Conservation (phyloP, 78 protist species). For the Isochrysis galbana region DNA sequence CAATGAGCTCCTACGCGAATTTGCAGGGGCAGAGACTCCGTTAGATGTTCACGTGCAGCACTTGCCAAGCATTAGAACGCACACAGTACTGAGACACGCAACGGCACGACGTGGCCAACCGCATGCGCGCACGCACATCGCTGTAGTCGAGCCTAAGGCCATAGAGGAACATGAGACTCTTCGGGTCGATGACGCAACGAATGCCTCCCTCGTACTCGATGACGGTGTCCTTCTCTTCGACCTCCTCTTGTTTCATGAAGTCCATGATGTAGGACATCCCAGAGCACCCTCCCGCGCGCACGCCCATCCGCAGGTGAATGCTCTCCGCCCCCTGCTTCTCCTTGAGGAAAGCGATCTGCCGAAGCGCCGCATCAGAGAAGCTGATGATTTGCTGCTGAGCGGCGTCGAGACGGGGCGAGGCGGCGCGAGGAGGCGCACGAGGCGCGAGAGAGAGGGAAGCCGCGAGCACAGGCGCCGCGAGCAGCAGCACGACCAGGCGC, state of each 20-base stretch:
- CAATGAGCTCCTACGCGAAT: too few relatives aligned
- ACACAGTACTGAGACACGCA: too few relatives aligned
- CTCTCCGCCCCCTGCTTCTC: background rate
- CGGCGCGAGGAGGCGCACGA: too few relatives aligned
- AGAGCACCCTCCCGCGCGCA: background rate
- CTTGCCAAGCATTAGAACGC: too few relatives aligned
- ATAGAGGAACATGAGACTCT: background rate
- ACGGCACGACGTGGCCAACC: too few relatives aligned
- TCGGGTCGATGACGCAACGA: conserved; percentile 10
- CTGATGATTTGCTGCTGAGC: background rate
- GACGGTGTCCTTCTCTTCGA: background rate
- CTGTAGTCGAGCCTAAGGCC: conserved; percentile 7
- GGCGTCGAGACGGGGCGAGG: too few relatives aligned
- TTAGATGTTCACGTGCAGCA: too few relatives aligned
- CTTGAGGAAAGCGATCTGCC: background rate
- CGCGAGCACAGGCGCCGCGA: too few relatives aligned
- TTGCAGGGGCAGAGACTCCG: too few relatives aligned
- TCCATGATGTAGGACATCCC: conserved; percentile 25
- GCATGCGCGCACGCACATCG: too few relatives aligned
- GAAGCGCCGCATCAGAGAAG: background rate
- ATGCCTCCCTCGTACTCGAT: background rate
- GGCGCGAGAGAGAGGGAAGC: too few relatives aligned
- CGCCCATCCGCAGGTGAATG: background rate
- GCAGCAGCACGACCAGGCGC: too few relatives aligned
- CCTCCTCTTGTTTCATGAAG: background rate